These are phyloP conservation scores for Cryomyces antarcticus DNA, from an alignment of 495 filamentous ascomycete genomes.

Conservation along the genomic window DNA sequence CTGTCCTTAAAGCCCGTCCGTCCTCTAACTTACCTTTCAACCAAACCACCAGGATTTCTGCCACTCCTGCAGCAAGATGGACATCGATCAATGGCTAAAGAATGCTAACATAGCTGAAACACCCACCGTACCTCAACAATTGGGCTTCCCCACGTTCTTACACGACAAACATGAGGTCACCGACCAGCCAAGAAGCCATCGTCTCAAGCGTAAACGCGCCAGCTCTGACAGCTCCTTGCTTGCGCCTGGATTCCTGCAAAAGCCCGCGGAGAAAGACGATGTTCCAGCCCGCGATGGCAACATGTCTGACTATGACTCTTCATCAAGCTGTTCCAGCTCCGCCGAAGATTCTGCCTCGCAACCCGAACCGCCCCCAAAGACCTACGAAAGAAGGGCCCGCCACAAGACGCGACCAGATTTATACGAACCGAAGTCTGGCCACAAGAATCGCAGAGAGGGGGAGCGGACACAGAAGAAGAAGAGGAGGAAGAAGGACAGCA, in stretches of 20 bases:
- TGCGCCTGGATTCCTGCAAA: neutral
- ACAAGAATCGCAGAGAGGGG: too few species aligned
- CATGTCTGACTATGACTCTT: neutral
- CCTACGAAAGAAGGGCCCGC: constrained; percentile 15
- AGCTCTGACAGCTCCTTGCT: constrained; percentile 20
- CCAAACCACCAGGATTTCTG: too few species aligned
- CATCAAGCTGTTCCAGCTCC: constrained; percentile 1
- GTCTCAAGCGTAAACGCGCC: constrained; percentile 9
- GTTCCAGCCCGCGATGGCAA: neutral
- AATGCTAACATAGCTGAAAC: too few species aligned
- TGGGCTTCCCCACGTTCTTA: constrained; percentile 1
- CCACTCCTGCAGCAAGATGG: neutral
- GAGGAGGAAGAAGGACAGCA: constrained; percentile 8
- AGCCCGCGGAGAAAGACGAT: neutral
- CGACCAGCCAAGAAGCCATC: neutral
- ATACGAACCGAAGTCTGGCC: constrained; percentile 22
- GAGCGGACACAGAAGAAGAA: constrained; percentile 18
- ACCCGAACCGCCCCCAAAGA: neutral
- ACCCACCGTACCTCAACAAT: neutral
- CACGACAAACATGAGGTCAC: neutral
- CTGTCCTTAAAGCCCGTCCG: too few species aligned
- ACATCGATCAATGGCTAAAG: constrained; percentile 1
- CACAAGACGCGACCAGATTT: constrained; percentile 16
- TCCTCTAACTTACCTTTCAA: too few species aligned
- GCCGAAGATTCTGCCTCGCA: neutral